Base-by-base conservation (phyloP, 331 rosid species). In the Pyrus hybrid region DNA sequence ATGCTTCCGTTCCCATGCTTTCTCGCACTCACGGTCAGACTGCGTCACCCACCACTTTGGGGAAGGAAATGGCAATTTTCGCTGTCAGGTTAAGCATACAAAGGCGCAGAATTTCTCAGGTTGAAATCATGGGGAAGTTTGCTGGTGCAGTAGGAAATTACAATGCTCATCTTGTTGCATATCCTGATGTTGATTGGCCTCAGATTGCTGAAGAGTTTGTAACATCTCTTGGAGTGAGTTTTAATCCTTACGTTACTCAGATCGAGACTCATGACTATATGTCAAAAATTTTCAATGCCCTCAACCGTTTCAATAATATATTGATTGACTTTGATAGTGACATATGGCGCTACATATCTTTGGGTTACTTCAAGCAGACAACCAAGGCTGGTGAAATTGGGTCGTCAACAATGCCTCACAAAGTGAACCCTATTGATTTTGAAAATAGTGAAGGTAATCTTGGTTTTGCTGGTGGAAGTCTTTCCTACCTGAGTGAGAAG, bases 371-470 rank as follows among this genome's bases (percentile, higher is more conserved):
- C 76, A 93, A 93, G 67, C 84, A 93, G 98, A 88, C 68, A 81
- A 91, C 93, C 3, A 93, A 85, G 97, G 96, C 92, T 9, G 97
- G 97, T 65, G 96, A 88, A 81, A 91, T 91, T 81, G 93, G 97
- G 57, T 90, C 94, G 20, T 90, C 97, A 79, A 93, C 98, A 10
- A 93, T 93, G 98, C 97, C 97, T 81, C 98, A 93, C 87, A 91
- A 91, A 84, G 98, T 93, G 26, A 93, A 93, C 81, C 98, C 98
- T 5, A 93, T 93, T 83, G 98, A 93, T 87, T 93, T 91, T 86
- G 98, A 93, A 80, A 93, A 91, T 68, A 93, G 98, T 45, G 98
- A 91, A 88, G 98, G 98, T 67, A 93, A 93, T 85, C 89, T 93
- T 70, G 98, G 97, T 26, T 84, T 89, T 53, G 98, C 96, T 80